phyloP scores from a whole-genome alignment of 2,329 filamentous ascomycete species.

The Colletotrichum gigasporum region DNA sequence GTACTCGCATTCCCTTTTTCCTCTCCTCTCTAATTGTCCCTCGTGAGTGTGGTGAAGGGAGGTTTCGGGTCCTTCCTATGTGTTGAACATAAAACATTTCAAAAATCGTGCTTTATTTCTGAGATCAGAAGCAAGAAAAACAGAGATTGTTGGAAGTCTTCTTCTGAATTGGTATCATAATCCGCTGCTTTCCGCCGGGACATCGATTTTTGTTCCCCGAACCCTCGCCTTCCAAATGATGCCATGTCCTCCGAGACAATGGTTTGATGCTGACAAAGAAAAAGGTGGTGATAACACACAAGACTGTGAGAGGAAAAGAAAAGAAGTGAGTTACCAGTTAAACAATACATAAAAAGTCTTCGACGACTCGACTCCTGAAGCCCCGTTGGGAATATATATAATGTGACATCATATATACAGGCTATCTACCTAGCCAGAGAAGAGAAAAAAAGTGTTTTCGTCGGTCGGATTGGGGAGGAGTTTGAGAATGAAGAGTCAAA shows the following conservation, averaged over 20 bases:
- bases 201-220: background rate
- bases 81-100: slow-evolving; percentile 15
- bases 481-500: slow-evolving; percentile 27
- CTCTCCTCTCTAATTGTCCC: background rate
- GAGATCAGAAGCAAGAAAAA: background rate
- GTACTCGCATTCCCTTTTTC: background rate
- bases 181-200: slow-evolving; percentile 5
- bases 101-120: slow-evolving; percentile 25
- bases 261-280: slow-evolving; percentile 11
- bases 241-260: background rate
- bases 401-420: slow-evolving; percentile 38
- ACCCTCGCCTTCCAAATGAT: background rate
- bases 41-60: background rate
- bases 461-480: slow-evolving; percentile 17
- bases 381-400: slow-evolving; percentile 37
- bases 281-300: background rate
- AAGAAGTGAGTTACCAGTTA: slow-evolving; percentile 24
- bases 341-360: slow-evolving; percentile 31
- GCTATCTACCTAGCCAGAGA: slow-evolving; percentile 35
- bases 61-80: background rate
- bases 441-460: slow-evolving; percentile 18
- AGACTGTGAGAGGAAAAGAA: background rate
- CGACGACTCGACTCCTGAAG: slow-evolving; percentile 26
- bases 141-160: background rate
- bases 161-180: slow-evolving; percentile 27